phyloP scores from a whole-genome alignment of 306 rosid species.

The Phaseolus lunatus region DNA sequence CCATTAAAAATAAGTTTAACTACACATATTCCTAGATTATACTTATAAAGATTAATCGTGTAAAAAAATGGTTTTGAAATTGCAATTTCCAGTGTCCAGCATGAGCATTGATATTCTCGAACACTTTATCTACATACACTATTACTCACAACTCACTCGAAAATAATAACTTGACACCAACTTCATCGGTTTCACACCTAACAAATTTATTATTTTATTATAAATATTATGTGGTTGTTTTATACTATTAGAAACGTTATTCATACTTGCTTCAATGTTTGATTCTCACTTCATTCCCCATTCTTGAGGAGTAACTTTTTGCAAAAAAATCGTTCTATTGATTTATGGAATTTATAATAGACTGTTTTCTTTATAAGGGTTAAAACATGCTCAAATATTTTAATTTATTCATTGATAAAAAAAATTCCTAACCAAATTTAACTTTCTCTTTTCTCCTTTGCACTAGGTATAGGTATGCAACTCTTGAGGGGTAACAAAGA shows the following conservation, averaged over 20 bases:
- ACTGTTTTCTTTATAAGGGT: no score
- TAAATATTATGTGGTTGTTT: no score
- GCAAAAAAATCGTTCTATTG: no score
- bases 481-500: neutral
- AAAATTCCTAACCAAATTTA: neutral
- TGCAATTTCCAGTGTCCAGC: neutral
- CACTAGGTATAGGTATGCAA: neutral
- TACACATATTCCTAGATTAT: neutral
- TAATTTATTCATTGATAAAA: no score
- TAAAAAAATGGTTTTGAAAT: neutral
- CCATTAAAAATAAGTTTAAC: neutral
- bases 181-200: no score
- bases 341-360: no score
- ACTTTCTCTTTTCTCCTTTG: neutral
- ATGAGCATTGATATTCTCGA: neutral
- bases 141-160: neutral
- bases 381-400: no score
- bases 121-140: neutral
- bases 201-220: no score
- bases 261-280: neutral
- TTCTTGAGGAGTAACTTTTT: no score
- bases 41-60: neutral
- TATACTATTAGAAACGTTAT: no score
- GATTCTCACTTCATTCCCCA: neutral
- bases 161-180: no score